Percentiles rank a stretch among this genome's conserved stretches.
Evolutionary conservation across 208 protist genomes (phyloP).

Genomic region (Trypanosoma rangeli): DNA sequence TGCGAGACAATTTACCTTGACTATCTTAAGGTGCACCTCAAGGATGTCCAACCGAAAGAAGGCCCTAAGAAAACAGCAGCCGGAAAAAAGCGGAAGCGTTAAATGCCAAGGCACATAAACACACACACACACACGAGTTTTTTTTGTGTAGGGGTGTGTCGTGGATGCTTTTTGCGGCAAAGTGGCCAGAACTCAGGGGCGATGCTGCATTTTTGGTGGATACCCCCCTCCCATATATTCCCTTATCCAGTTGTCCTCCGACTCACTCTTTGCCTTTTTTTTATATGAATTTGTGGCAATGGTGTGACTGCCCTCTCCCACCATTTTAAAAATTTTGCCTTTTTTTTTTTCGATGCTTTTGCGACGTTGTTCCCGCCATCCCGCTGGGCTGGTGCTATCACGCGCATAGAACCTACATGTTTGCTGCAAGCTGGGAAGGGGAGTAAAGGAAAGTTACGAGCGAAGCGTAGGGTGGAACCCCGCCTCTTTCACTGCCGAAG

Average conservation of each 20-base stretch:
- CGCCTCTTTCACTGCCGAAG: slow-evolving; percentile 56
- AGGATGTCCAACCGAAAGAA: slow-evolving; percentile 18
- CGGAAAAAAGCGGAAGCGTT: slow-evolving; percentile 22
- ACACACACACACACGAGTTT: background rate
- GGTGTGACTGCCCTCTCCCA: no score
- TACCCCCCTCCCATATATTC: no score
- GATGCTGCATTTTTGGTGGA: no score
- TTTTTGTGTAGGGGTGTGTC: background rate
- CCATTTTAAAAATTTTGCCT: no score
- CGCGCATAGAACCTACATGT: background rate
- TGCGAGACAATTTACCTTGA: slow-evolving; percentile 69
- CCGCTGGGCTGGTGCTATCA: background rate
- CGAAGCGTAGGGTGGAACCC: background rate
- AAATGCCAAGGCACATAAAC: background rate
- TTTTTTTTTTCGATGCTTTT: background rate
- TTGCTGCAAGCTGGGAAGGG: background rate
- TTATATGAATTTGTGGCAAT: no score
- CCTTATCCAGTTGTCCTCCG: background rate
- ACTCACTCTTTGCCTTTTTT: slow-evolving; percentile 6
- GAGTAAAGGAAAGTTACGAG: no score
- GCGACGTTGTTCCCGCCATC: background rate
- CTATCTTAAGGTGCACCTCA: slow-evolving; percentile 71
- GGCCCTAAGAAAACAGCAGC: background rate
- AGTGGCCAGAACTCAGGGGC: no score
- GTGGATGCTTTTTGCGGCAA: no score